A percentile compares a stretch with the other conserved stretches of the same genome.
These are phyloP conservation scores for Fusarium longipes DNA, from an alignment of 2,329 filamentous ascomycete species.

Conservation along the genomic window DNA sequence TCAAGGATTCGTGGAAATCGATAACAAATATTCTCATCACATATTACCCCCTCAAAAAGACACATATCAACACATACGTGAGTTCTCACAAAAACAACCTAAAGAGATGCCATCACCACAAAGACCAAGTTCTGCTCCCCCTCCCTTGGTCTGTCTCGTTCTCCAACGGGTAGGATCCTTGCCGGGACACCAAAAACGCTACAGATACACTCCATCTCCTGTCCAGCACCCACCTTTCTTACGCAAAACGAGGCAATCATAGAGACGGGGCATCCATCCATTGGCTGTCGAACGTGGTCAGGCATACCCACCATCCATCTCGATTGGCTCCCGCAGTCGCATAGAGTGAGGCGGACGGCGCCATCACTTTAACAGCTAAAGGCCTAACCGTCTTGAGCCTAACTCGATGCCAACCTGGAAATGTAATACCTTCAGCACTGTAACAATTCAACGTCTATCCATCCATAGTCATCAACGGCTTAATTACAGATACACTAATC, in stretches of 20 bases:
- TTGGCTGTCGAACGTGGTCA: constrained; percentile 41
- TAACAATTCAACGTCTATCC: not conserved
- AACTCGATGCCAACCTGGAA: not conserved
- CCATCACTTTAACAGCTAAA: constrained; percentile 19
- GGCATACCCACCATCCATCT: constrained; percentile 36
- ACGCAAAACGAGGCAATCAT: constrained; percentile 47
- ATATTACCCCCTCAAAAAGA: constrained; percentile 1
- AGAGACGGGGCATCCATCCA: constrained; percentile 42
- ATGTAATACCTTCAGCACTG: not conserved
- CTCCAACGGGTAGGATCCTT: constrained; percentile 33
- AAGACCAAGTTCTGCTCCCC: not conserved
- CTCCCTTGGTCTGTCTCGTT: constrained; percentile 14
- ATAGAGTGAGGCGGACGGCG: constrained; percentile 46
- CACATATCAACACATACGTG: not conserved
- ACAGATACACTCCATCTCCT: constrained; percentile 37
- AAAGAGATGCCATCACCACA: constrained; percentile 31
- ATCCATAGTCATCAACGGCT: not conserved
- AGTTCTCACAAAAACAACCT: constrained; percentile 9
- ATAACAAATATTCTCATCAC: not conserved
- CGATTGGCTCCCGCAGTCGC: constrained; percentile 44
- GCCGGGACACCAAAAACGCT: not conserved
- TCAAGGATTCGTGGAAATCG: constrained; percentile 7
- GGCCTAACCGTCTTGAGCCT: not conserved
- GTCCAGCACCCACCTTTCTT: constrained; percentile 35
- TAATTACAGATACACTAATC: not conserved